Base-by-base conservation (phyloP, 768 basidiomycete genomes). In the Obba rivulosa region DNA sequence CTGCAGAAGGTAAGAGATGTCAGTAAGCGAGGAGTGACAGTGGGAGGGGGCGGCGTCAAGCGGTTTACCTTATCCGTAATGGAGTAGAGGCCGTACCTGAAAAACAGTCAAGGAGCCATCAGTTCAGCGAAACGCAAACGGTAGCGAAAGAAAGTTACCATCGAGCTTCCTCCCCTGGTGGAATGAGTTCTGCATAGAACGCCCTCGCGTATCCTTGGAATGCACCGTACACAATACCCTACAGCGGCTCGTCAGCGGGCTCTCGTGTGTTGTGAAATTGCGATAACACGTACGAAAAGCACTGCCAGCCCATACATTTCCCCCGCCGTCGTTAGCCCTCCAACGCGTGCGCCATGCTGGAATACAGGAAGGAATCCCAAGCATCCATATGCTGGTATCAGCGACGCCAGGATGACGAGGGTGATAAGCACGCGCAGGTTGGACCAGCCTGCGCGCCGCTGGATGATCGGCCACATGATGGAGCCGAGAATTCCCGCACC, bases 141-240 rank as follows among this genome's bases (percentile, higher is more conserved):
- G 8, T 4, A 14, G 34, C 3, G 41, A 46, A 31, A 10, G 45
- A 28, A 24, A 59, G 75, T 50, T 67, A 91, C 87, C 91, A 97
- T 47, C 91, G 72, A 2, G 92, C 92, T 66, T 93, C 91, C 65
- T 96, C 90, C 0, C 87, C 84, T 2, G 79, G 79, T 0, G 94
- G 95, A 2, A 98, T 76, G 45, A 99, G 67, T 58, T 89, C 89
- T 1, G 91, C 83, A 59, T 90, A 97, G 36, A 87, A 81, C 2
- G 92, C 88, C 21, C 94, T 70, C 0, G 92, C 87, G 53, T 92
- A 95, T 20, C 87, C 79, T 65, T 95, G 92, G 69, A 96, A 96
- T 0, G 92, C 87, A 3, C 94, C 93, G 56, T 87, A 93, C 1
- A 92, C 77, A 40, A 55, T 77, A 69, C 46, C 83, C 82, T 84